Percentiles rank a stretch among this genome's conserved stretches.
These are phyloP conservation scores for Tuber calosporum DNA, from an alignment of 495 filamentous ascomycete species.

Conservation along the genomic window DNA sequence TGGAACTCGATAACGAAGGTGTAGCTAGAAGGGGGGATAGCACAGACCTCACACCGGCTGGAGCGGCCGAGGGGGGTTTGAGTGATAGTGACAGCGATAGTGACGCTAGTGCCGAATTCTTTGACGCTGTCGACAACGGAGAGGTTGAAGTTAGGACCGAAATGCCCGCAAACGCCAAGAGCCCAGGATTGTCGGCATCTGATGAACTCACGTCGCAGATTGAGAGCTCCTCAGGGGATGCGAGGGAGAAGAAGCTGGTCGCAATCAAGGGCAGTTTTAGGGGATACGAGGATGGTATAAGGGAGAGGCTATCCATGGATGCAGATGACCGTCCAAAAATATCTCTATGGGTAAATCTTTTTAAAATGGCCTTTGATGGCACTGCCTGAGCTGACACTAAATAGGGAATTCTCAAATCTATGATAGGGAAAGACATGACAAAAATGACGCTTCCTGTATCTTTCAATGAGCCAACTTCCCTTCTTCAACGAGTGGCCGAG, in stretches of 20 bases:
- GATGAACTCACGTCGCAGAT: conserved; percentile 46
- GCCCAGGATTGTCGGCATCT: conserved; percentile 34
- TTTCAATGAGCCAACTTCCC: conserved; percentile 95
- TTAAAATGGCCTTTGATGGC: conserved; percentile 12
- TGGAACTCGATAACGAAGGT: conserved; percentile 26
- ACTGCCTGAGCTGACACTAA: conserved; percentile 33
- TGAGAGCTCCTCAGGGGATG: conserved; percentile 42
- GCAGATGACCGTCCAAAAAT: conserved; percentile 89
- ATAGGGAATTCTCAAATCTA: conserved; percentile 95
- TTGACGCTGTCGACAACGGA: conserved; percentile 90
- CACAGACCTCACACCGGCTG: not conserved
- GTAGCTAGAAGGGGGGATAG: conserved; percentile 28
- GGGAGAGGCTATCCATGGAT: conserved; percentile 76
- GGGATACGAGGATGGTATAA: conserved; percentile 82
- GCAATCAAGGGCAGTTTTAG: conserved; percentile 69
- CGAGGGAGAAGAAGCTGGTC: conserved; percentile 47
- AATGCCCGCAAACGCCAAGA: conserved; percentile 46
- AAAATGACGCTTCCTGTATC: conserved; percentile 98
- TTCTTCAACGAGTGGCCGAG: conserved; percentile 92
- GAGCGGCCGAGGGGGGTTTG: conserved; percentile 21
- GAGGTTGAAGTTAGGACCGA: conserved; percentile 69
- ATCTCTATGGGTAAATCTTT: conserved; percentile 73
- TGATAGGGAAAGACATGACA: conserved; percentile 99
- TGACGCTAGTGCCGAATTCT: conserved; percentile 88
- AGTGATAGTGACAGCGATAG: conserved; percentile 58